phyloP scores from a whole-genome alignment of 129 eudicot species.

The Lonicera japonica region DNA sequence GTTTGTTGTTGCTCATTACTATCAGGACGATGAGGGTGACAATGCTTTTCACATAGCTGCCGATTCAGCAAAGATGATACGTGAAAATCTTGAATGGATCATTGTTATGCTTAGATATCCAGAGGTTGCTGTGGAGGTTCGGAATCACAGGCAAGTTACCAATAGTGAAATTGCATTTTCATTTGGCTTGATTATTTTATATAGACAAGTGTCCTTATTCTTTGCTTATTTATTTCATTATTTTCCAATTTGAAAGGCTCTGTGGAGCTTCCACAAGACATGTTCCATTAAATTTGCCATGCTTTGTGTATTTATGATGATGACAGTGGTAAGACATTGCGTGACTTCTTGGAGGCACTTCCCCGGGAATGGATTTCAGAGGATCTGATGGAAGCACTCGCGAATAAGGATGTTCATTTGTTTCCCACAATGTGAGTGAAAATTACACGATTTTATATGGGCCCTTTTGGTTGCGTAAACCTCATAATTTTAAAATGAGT shows the following conservation, averaged over 20 bases:
- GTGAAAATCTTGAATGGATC: conserved; percentile 93
- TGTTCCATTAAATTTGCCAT: not conserved
- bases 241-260: not conserved
- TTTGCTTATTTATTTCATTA: not conserved
- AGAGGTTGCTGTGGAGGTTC: conserved; percentile 76
- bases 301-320: conserved; percentile 18
- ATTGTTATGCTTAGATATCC: conserved; percentile 81
- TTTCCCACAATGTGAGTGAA: conserved; percentile 80
- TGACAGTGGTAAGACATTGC: conserved; percentile 84
- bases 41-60: conserved; percentile 99
- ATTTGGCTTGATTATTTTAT: conserved; percentile 1
- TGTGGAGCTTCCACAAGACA: not conserved
- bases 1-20: conserved; percentile 4
- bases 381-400: conserved; percentile 86
- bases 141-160: conserved; percentile 81
- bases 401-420: conserved; percentile 69
- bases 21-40: conserved; percentile 96
- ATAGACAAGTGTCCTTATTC: not conserved
- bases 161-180: conserved; percentile 1
- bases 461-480: too few species aligned
- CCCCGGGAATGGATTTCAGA: conserved; percentile 99
- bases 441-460: too few species aligned
- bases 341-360: conserved; percentile 93
- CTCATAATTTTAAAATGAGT: too few species aligned
- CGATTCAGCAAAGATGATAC: conserved; percentile 89